phyloP scores from a whole-genome alignment of 441 rosid species.

The Cnidoscolus chayamansa region DNA sequence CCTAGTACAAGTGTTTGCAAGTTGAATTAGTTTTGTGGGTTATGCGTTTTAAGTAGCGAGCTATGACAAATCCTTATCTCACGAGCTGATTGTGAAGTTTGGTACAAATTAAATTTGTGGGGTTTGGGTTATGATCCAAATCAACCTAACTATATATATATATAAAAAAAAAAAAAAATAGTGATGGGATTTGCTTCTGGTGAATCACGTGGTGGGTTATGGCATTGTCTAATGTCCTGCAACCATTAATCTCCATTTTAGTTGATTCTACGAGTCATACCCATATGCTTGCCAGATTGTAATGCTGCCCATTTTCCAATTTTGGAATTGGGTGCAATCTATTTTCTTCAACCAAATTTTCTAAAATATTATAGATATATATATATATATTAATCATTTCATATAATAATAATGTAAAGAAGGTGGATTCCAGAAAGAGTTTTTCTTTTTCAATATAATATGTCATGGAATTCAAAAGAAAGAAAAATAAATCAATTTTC shows the following conservation, averaged over 20 bases:
- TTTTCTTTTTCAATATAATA: no score
- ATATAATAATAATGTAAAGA: no score
- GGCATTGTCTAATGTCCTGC: constrained; percentile 1
- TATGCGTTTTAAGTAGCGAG: neutral
- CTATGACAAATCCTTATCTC: constrained; percentile 1
- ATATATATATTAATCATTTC: no score
- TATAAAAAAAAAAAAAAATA: neutral
- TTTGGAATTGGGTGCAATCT: neutral
- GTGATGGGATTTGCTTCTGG: neutral
- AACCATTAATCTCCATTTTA: no score
- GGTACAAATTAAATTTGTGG: constrained; percentile 6
- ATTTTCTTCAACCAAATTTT: neutral
- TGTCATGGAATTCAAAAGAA: no score
- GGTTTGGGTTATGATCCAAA: neutral
- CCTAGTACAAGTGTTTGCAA: neutral
- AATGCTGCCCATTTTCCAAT: neutral
- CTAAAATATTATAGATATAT: neutral
- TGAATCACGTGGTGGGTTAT: neutral
- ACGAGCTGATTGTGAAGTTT: neutral
- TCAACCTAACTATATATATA: neutral
- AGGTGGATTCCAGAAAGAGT: no score
- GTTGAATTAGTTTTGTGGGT: neutral
- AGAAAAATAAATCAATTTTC: no score
- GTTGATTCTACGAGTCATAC: neutral
- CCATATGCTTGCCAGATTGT: constrained; percentile 9